Base-by-base conservation (phyloP, 2,329 filamentous ascomycete species). In the Teratosphaeria gauchensis region DNA sequence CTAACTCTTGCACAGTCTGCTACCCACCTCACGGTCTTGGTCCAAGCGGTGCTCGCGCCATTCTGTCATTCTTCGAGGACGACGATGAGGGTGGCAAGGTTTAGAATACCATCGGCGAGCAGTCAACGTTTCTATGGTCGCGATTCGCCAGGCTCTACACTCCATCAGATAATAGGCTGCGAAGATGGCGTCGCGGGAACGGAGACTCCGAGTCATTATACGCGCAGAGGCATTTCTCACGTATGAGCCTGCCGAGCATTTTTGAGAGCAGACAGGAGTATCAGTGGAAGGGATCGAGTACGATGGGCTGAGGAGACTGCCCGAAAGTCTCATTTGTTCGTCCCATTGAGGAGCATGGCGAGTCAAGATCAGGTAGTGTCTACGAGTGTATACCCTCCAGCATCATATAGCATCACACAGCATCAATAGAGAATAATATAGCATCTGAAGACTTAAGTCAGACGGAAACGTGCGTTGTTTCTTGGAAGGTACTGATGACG, bases 31-130 rank as follows among this genome's bases (percentile, higher is more conserved):
- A 91, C 69, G 91, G 92, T 7, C 80, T 96, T 31, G 90, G 90
- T 1, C 84, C 92, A 53, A 84, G 86, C 62, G 92, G 91, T 51
- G 84, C 91, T 62, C 84, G 88, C 71, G 90, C 91, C n/a, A 84
- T 96, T 65, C 80, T 96, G 76, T 88, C 87, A 71, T 96, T 95
- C 77, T 94, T 96, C 73, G 88, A 92, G 74, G 89, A 89, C 64
- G 84, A 84, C 28, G 70, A 74, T 58, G 69, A 68, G 11, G 57
- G 51, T 33, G 60, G 62, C 31, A 70, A 66, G 58, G 61, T 66
- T 35, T 68, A 67, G 62, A 62, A 32, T 32, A 19, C 52, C 24
- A 75, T 4, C 73, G 73, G 62, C 78, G 74, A 78, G 65, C 1
- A 69, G 66, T 21, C 68, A 66, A 1, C 74, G 73, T 16, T 71